Conservation (phyloP, 1,139 yeast genomes). For the Hanseniaspora sp. region DNA sequence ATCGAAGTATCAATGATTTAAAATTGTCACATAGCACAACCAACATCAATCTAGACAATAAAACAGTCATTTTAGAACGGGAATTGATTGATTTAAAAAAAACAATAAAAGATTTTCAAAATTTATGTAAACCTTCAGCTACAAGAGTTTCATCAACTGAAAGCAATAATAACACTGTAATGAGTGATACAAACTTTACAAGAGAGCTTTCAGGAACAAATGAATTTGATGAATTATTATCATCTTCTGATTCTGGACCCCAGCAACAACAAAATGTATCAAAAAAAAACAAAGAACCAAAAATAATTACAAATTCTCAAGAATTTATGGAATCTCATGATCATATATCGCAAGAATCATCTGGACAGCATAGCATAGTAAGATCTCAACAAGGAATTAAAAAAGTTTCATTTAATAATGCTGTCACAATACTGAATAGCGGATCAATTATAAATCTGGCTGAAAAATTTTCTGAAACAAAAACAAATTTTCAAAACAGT, state of each 20-base stretch:
- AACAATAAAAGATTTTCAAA: not conserved
- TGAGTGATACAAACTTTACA: not conserved
- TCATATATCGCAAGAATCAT: too few species aligned
- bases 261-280: not conserved
- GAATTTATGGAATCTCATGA: too few species aligned
- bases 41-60: too few species aligned
- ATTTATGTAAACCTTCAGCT: not conserved
- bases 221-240: constrained; percentile 12
- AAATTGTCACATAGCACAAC: too few species aligned
- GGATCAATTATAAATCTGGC: not conserved
- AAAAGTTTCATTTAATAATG: not conserved
- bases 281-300: not conserved
- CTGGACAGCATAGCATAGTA: too few species aligned
- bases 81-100: not conserved
- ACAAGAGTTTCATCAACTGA: not conserved
- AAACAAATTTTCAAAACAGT: not conserved
- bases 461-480: not conserved
- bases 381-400: not conserved
- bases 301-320: not conserved
- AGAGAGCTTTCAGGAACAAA: not conserved
- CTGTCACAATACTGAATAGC: not conserved
- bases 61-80: not conserved
- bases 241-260: not conserved
- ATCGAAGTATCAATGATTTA: too few species aligned
- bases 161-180: not conserved